Conservation (phyloP, 164 flowering plant genomes). For the Magnolia kwangsiensis region DNA sequence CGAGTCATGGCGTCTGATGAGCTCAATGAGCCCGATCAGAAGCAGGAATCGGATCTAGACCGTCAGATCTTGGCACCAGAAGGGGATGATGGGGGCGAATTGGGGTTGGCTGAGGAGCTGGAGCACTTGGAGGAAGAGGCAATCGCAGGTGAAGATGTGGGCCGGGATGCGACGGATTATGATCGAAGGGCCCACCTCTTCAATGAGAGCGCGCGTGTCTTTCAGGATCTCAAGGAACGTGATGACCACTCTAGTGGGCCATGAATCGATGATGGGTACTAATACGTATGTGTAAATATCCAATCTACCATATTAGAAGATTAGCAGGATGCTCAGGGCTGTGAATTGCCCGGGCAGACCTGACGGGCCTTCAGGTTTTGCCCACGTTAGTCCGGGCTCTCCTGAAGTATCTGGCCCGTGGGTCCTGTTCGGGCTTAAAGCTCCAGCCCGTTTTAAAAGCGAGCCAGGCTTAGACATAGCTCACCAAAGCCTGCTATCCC, state of each 20-base stretch:
- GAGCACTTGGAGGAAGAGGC: conserved; percentile 66
- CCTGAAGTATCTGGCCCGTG: no score
- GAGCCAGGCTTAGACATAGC: no score
- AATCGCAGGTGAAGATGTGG: conserved; percentile 58
- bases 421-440: no score
- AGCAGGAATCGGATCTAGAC: background rate
- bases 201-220: conserved; percentile 51
- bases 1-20: background rate
- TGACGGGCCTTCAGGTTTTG: no score
- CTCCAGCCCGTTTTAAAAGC: no score
- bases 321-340: no score
- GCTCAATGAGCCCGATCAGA: background rate
- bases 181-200: conserved; percentile 62
- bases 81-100: conserved; percentile 10
- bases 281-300: no score
- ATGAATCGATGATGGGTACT: no score
- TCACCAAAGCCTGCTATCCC: no score
- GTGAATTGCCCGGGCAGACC: no score
- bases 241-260: background rate
- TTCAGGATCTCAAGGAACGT: conserved; percentile 46
- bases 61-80: conserved; percentile 19
- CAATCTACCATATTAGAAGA: no score
- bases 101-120: conserved; percentile 36
- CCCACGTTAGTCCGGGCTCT: no score
- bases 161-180: conserved; percentile 57